Percentiles rank a stretch among this genome's conserved stretches.
Conservation (phyloP, 805 yeast genomes). For the Cyberlindnera maclurae region DNA sequence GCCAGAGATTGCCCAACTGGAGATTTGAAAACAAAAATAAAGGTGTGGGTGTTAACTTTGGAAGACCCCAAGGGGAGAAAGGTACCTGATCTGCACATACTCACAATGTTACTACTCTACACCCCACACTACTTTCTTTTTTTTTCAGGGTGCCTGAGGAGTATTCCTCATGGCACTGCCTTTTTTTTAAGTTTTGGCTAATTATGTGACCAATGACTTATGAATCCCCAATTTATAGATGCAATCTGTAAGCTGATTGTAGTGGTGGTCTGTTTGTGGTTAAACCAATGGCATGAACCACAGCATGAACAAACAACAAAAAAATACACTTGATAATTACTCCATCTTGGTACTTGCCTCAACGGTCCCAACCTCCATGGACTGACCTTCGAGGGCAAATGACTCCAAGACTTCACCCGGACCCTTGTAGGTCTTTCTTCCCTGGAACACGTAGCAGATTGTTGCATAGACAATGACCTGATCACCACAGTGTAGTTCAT, state of each 20-base stretch:
- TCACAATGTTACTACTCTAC: too few species aligned
- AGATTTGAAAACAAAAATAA: slow-evolving; percentile 5
- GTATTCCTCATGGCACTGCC: background rate
- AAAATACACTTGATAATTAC: too few species aligned
- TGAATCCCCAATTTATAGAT: background rate
- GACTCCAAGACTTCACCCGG: slow-evolving; percentile 18
- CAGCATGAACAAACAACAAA: too few species aligned
- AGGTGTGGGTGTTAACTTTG: background rate
- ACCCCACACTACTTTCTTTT: slow-evolving; percentile 2
- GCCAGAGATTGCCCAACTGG: slow-evolving; percentile 14
- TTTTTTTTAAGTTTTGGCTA: slow-evolving; percentile 3
- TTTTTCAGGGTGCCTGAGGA: slow-evolving; percentile 1
- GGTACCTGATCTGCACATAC: background rate
- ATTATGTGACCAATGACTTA: slow-evolving; percentile 4
- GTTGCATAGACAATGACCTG: slow-evolving; percentile 18
- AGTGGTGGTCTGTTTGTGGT: too few species aligned
- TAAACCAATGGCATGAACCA: too few species aligned
- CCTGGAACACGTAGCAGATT: slow-evolving; percentile 21
- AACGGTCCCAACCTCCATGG: slow-evolving; percentile 1
- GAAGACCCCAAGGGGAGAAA: background rate
- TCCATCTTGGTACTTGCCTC: too few species aligned
- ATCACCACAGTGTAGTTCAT: slow-evolving; percentile 26
- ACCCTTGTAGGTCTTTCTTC: slow-evolving; percentile 22
- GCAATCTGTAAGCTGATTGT: too few species aligned
- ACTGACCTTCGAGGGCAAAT: slow-evolving; percentile 3